Percentiles rank a stretch among this genome's conserved stretches.
Conservation (phyloP, 169 alveolate species). For the Eimeria maxima region DNA sequence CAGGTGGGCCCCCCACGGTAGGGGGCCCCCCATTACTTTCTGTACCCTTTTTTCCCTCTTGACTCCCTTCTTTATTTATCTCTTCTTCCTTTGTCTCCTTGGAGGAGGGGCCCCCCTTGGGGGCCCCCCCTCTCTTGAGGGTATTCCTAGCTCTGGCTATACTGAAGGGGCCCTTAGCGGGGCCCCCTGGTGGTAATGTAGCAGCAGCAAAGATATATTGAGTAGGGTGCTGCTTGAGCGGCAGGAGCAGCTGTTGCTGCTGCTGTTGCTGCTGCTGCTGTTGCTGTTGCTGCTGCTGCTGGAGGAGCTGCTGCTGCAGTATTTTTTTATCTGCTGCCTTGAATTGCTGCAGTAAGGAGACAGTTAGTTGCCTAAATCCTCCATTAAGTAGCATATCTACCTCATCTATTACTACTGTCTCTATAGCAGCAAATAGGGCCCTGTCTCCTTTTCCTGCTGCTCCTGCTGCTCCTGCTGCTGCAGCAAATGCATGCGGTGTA, state of each 20-base stretch:
- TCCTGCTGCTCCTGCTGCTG: no score
- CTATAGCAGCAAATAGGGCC: background rate
- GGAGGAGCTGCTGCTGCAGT: no score
- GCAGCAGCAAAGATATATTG: conserved; percentile 74
- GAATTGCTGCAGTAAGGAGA: conserved; percentile 30
- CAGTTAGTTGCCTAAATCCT: conserved; percentile 13
- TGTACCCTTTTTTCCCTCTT: no score
- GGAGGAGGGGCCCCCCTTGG: conserved; percentile 28
- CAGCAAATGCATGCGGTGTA: conserved; percentile 33
- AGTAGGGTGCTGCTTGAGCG: conserved; percentile 16
- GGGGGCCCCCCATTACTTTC: conserved; percentile 38
- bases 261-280: no score
- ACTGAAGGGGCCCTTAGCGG: background rate
- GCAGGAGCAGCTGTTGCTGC: no score
- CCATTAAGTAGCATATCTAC: conserved; percentile 81
- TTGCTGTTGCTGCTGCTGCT: no score
- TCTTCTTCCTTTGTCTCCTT: no score
- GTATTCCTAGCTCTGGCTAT: background rate
- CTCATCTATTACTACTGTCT: conserved; percentile 62
- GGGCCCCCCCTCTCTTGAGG: background rate
- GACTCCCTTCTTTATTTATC: no score
- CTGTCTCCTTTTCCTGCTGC: background rate
- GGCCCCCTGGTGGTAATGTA: conserved; percentile 30
- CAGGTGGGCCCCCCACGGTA: background rate
- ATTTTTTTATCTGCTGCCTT: conserved; percentile 21